Base-by-base conservation (phyloP, 331 rosid genomes). In the Prunus yedoensis region DNA sequence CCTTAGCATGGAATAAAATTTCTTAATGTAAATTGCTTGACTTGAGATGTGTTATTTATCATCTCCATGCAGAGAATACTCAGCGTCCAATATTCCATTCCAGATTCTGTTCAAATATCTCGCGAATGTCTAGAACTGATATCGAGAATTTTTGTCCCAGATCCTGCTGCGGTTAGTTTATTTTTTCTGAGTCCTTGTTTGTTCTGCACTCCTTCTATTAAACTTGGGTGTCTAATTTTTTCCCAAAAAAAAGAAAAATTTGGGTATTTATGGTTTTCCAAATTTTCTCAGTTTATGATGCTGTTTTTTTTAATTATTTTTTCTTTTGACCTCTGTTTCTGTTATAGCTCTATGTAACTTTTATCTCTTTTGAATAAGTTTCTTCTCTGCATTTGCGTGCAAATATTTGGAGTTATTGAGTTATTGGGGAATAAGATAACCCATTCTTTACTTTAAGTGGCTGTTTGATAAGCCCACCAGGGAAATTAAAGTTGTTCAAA, bases 31-130 rank as follows among this genome's bases (percentile, higher is more conserved):
- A 51, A 77, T 83, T 81, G 76, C 66, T 18, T 52, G 56, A 77
- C 61, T 72, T 74, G 58, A 61, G 74, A 78, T 35, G 41, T 35
- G 41, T 79, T 79, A 53, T 79, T 70, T 83, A 50, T 73, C 69
- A 75, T 60, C 60, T 78, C 60, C 77, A 54, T 35, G 86, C 93
- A 93, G 98, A 87, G 96, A 85, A 86, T 93, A 74, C 87, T 89
- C 41, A 85, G 83, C 30, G 96, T 93, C 50, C 97, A 91, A 85
- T 93, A 93, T 78, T 85, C 94, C 52, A 90, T 93, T 78, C 98
- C 97, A 14, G 94, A 91, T 63, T 54, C 68, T 3, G 83, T 88
- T 76, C 93, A 88, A 83, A 82, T 93, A 80, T 91, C 98, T 74
- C 79, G 73, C 0, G 96, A 91, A 43, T 93, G 97, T 81, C 83